These are phyloP conservation scores for Bauhinia variegata DNA, from an alignment of 306 rosid species.

Conservation along the genomic window DNA sequence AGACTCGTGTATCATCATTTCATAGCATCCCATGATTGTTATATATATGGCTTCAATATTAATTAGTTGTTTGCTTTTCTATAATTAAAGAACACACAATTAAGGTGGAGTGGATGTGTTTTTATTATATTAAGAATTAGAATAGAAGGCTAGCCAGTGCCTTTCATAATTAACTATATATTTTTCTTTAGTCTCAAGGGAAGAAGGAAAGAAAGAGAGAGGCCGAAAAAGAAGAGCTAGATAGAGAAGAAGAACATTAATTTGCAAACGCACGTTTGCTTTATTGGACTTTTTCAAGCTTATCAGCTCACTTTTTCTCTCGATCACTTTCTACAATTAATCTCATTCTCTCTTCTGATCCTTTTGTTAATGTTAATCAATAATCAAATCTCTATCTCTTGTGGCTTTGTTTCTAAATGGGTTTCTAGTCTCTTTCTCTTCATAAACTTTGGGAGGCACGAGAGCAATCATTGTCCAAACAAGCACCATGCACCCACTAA, in stretches of 20 bases:
- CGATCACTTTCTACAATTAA: conserved; percentile 25
- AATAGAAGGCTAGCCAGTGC: conserved; percentile 39
- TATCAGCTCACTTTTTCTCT: conserved; percentile 41
- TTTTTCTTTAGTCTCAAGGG: conserved; percentile 68
- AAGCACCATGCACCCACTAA: conserved; percentile 59
- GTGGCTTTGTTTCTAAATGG: conserved; percentile 41
- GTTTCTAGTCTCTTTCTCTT: conserved; percentile 39
- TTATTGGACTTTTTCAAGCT: conserved; percentile 32
- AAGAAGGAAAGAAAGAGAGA: conserved; percentile 37
- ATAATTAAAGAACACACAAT: conserved; percentile 44
- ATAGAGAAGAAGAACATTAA: conserved; percentile 22
- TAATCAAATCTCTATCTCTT: conserved; percentile 53
- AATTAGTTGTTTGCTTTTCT: conserved; percentile 34
- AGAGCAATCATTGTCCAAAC: conserved; percentile 82
- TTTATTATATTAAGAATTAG: conserved; percentile 35
- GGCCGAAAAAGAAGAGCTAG: conserved; percentile 12
- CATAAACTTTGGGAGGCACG: conserved; percentile 75
- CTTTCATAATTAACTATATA: conserved; percentile 41
- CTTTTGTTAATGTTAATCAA: conserved; percentile 42
- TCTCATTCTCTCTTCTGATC: conserved; percentile 47
- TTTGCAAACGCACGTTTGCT: conserved; percentile 45
- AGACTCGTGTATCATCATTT: conserved; percentile 61
- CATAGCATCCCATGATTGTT: conserved; percentile 53
- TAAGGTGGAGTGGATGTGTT: conserved; percentile 34
- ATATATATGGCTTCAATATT: conserved; percentile 31